Evolutionary conservation across 2,329 filamentous ascomycete genomes (phyloP), one percentile per base, ranked within the genome.

Genomic region (Dothidotthia symphoricarpi): DNA sequence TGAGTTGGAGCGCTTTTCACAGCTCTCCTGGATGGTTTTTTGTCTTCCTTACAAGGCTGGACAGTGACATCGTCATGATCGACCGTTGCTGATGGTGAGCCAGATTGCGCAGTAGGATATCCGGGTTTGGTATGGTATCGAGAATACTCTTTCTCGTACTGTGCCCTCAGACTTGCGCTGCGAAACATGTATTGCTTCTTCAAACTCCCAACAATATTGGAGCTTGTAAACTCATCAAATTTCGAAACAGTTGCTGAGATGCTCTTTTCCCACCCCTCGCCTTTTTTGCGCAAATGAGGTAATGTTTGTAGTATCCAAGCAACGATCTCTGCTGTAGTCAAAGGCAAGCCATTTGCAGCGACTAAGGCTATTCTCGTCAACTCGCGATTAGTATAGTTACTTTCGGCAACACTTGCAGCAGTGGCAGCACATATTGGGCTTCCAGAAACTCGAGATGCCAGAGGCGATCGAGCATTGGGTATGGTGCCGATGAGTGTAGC

Each of bases 231-330:
- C 28, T 51, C 46, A 13, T 38, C 35, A 16, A 32, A 22, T 7
- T 19, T 15, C 6, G 48, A 55, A 12, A 57, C 40, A 14, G 28
- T 29, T 5, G 48, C 24, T 22, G 24, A 33, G 5, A 55, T 16
- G 14, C 34, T 48, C 13, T 27, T 49, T 24, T 53, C 41, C 53
- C 49, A 58, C 10, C 13, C n/a, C 1, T 30, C 40, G 3, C 43
- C 37, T 3, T 39, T 39, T 17, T 36, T 36, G 15, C 14, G 25
- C 27, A 57, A 41, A 25, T 36, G 28, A 8, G 46, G 31, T 27
- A 57, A 48, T 8, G n/a, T 39, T 11, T 30, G 26, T 8, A 33
- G 32, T 24, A 50, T 25, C 49, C 49, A 52, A 26, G 38, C 33
- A 14, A 39, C 24, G 8, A 44, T 41, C 13, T 52, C 34, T 15